Conservation (phyloP, 2,329 filamentous ascomycete genomes). For the Cytospora chrysosperma region DNA sequence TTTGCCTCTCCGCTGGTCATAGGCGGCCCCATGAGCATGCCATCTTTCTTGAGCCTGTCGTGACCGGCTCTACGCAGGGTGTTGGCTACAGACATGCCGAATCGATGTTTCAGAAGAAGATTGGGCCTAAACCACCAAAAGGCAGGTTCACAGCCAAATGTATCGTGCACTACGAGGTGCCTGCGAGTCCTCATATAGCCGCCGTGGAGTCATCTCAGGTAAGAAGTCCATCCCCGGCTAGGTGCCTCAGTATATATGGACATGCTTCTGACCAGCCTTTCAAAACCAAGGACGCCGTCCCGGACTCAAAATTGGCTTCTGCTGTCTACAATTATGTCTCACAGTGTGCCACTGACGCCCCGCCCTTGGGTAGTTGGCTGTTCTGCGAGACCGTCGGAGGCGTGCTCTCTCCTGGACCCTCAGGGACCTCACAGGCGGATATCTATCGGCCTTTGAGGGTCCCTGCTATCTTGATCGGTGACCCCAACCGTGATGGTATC, state of each 20-base stretch:
- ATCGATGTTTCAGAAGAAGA: background rate
- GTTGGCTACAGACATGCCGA: slow-evolving; percentile 49
- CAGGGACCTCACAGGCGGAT: slow-evolving; percentile 74
- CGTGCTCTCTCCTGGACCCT: slow-evolving; percentile 75
- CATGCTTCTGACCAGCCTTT: background rate
- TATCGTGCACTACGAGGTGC: slow-evolving; percentile 65
- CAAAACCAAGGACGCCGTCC: background rate
- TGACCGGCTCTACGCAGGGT: slow-evolving; percentile 68
- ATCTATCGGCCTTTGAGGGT: slow-evolving; percentile 72
- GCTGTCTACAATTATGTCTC: slow-evolving; percentile 46
- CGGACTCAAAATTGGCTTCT: slow-evolving; percentile 2
- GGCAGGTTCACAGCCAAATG: slow-evolving; percentile 55
- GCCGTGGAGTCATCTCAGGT: background rate
- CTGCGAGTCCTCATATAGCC: slow-evolving; percentile 23
- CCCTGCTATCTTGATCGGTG: slow-evolving; percentile 72
- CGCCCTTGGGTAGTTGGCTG: slow-evolving; percentile 52
- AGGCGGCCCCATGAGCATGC: slow-evolving; percentile 36
- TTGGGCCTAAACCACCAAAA: background rate
- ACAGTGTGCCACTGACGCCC: slow-evolving; percentile 36
- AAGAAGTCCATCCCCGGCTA: background rate
- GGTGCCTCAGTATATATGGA: background rate
- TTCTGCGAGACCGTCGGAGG: slow-evolving; percentile 82
- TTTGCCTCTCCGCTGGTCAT: slow-evolving; percentile 60
- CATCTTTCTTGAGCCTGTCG: slow-evolving; percentile 77
- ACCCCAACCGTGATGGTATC: slow-evolving; percentile 75